phyloP scores from a whole-genome alignment of 345 rosid species.

The Gynandropsis gynandra region DNA sequence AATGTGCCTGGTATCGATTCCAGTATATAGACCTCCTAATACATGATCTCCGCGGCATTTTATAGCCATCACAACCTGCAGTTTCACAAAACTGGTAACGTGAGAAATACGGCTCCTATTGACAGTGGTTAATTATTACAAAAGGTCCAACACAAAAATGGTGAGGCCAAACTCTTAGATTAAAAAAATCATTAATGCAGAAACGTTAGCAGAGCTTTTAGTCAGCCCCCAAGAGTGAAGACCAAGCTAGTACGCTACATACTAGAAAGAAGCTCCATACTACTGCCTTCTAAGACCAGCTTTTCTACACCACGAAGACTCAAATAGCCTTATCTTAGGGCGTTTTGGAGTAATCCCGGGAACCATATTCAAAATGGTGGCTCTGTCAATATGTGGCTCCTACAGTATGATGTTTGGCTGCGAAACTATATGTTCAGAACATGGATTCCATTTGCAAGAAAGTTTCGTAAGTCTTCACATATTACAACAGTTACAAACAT shows the following conservation, averaged over 20 bases:
- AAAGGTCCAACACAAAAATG: too few species aligned
- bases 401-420: too few species aligned
- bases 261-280: neutral
- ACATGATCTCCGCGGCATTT: constrained; percentile 77
- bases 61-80: constrained; percentile 84
- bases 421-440: too few species aligned
- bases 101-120: neutral
- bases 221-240: neutral
- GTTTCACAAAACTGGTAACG: neutral
- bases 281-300: neutral
- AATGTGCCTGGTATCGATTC: constrained; percentile 69
- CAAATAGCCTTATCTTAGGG: too few species aligned
- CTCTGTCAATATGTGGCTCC: too few species aligned
- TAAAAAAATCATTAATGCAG: neutral
- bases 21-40: constrained; percentile 72
- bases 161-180: neutral
- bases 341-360: too few species aligned
- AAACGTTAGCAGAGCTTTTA: neutral
- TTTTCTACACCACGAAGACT: too few species aligned
- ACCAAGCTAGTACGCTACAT: neutral
- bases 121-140: too few species aligned
- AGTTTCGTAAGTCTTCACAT: neutral
- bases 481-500: neutral
- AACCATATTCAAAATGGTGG: too few species aligned
- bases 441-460: neutral